Base-by-base conservation (phyloP, 805 yeast species). In the Yarrowia keelungensis region DNA sequence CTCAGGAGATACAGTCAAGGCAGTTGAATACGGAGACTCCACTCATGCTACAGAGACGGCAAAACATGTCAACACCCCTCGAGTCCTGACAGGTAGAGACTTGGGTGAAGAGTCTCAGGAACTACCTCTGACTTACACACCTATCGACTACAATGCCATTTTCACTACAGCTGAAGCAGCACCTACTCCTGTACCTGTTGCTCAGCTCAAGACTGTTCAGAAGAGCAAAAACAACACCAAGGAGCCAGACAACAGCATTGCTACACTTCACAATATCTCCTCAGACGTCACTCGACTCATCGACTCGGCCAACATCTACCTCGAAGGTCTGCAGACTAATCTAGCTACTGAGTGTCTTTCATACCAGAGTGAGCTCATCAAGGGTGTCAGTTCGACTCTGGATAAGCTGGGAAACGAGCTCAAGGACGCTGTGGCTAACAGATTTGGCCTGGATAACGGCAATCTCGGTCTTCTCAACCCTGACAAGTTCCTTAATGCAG, bases 311-410 rank as follows among this genome's bases (percentile, higher is more conserved):
- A 56, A 56, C 64, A 56, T 56, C 8, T 56, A 56, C 26, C 11
- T 56, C 22, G 64, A 56, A 15, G 64, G 64, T n/a, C 49, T 56
- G 2, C 64, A 56, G 26, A 56, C 64, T 32, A 56, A 56, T 15
- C 16, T 56, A 1, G 14, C 15, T 7, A 43, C 64, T 8, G 64
- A 56, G n/a, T 56, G 64, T 32, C 8, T 43, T 2, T 56, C 49
- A 2, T 56, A 8, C 8, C 49, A 56, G 19, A 43, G 2, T 3
- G 41, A 56, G n/a, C 39, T 56, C 3, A 10, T 56, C 39, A 56
- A 32, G n/a, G 11, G 49, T 10, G 64, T 43, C 26, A 42, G 32
- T 32, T 42, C 47, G 7, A 56, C 64, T 0, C 26, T 56, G 2
- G 15, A 7, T 3, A 41, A n/a, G 8, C 49, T 56, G 2, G 49